Evolutionary conservation across 1,139 yeast species (phyloP), one percentile per base, ranked within the genome.

Genomic region (Pneumocystis canis): DNA sequence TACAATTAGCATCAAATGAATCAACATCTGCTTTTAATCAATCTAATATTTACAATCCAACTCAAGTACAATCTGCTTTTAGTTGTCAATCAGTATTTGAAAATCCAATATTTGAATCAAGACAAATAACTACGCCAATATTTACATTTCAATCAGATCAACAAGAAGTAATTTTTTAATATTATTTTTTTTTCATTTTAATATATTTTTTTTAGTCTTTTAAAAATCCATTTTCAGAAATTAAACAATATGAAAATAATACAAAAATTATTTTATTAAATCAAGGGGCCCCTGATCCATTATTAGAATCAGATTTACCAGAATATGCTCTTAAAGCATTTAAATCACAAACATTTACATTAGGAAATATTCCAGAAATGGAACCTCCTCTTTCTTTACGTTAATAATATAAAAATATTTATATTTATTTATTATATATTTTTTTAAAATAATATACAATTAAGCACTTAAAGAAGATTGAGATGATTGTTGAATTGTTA

Each of bases 321-420:
- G 77, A 76, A 5, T 73, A 69, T 2, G 76, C 83, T 0, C 65
- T 77, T 14, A 75, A 73, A 5, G 81, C 81, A 25, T 89, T 87
- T 71, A 74, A 77, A 66, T 78, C 83, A 0, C 69, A 73, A 0
- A 64, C 67, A 2, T 89, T 89, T 69, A 72, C 73, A 18, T 72
- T 88, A 32, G 96, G 96, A 0, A 73, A 74, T 32, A 82, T 89
- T 0, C 97, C 97, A 0, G 96, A 87, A 66, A 70, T 82, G 0
- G 83, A 89, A 1, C 97, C 97, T 1, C 95, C 96, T 1, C 60
- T 80, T 57, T 57, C 59, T 35, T 35, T 57, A 25, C 59, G 59
- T 9, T 14, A n/a, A 16, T 77, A 73, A 60, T 71, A 74, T 60
- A 76, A n/a, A n/a, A n/a, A n/a, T n/a, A n/a, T n/a, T n/a, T n/a